phyloP scores from a whole-genome alignment of 768 basidiomycete genomes.

The Pleurotus ostreatus region DNA sequence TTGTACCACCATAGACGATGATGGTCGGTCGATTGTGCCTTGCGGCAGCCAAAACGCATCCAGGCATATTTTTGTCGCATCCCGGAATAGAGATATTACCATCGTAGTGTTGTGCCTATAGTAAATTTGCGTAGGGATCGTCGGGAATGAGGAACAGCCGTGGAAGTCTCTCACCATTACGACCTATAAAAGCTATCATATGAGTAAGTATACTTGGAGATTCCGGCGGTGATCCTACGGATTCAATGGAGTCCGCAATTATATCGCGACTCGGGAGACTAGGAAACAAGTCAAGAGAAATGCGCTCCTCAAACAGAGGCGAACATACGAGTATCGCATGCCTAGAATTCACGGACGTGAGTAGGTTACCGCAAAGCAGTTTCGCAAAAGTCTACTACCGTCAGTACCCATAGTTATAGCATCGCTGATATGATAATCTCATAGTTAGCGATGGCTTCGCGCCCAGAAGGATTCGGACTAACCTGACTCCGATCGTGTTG shows the following conservation, averaged over 20 bases:
- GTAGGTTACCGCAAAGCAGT: not conserved
- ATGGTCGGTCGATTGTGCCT: constrained; percentile 87
- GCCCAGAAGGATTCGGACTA: constrained; percentile 8
- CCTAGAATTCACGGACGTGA: constrained; percentile 36
- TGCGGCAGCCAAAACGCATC: constrained; percentile 80
- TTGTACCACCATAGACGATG: constrained; percentile 85
- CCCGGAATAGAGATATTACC: constrained; percentile 85
- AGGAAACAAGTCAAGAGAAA: not conserved
- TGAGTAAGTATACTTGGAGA: constrained; percentile 1
- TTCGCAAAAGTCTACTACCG: constrained; percentile 39
- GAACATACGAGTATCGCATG: constrained; percentile 83
- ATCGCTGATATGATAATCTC: constrained; percentile 41
- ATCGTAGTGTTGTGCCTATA: constrained; percentile 83
- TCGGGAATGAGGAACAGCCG: not conserved
- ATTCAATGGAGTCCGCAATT: constrained; percentile 88
- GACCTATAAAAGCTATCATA: constrained; percentile 31
- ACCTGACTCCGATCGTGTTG: constrained; percentile 86
- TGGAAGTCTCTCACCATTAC: constrained; percentile 39
- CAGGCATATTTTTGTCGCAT: constrained; percentile 94
- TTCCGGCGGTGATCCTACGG: constrained; percentile 36
- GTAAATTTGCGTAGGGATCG: not conserved
- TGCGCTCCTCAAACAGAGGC: not conserved
- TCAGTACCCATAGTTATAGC: constrained; percentile 90
- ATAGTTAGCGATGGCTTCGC: no score
- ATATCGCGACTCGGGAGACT: constrained; percentile 85